Conservation (phyloP, 305 asterid species). For the Plantago coronopus region DNA sequence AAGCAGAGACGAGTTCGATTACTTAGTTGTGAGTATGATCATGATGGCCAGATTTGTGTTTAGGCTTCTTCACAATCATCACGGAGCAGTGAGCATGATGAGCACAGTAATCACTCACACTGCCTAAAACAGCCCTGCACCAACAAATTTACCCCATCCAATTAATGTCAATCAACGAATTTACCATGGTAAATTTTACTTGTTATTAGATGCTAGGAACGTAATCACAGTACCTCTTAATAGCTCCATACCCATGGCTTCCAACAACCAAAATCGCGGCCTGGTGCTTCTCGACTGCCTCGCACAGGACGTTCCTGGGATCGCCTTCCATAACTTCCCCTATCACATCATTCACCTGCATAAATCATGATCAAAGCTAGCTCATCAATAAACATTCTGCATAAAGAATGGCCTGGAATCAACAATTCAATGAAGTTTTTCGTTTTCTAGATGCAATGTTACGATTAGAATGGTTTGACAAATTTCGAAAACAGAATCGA, state of each 20-base stretch:
- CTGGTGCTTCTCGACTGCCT: conserved; percentile 15
- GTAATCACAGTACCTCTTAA: not conserved
- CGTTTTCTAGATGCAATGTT: too few species aligned
- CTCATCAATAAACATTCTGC: too few species aligned
- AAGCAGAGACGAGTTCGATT: too few species aligned
- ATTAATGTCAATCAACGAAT: not conserved
- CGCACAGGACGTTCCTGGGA: conserved; percentile 13
- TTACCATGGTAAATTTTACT: too few species aligned
- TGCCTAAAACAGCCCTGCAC: conserved; percentile 34
- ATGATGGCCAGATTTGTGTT: not conserved
- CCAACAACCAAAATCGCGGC: conserved; percentile 12
- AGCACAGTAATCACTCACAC: conserved; percentile 36
- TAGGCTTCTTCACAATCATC: conserved; percentile 36
- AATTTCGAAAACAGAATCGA: too few species aligned
- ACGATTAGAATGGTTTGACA: too few species aligned
- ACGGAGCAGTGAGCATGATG: conserved; percentile 40
- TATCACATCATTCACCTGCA: not conserved
- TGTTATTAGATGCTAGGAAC: too few species aligned
- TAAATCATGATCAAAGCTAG: not conserved
- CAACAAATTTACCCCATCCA: not conserved
- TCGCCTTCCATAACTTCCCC: conserved; percentile 15
- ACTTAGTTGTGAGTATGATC: too few species aligned
- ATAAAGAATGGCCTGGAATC: too few species aligned
- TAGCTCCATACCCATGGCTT: conserved; percentile 18
- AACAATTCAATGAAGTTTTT: too few species aligned